phyloP scores from a whole-genome alignment of 2,329 filamentous ascomycete genomes.

The Ceratocystis cubensis region DNA sequence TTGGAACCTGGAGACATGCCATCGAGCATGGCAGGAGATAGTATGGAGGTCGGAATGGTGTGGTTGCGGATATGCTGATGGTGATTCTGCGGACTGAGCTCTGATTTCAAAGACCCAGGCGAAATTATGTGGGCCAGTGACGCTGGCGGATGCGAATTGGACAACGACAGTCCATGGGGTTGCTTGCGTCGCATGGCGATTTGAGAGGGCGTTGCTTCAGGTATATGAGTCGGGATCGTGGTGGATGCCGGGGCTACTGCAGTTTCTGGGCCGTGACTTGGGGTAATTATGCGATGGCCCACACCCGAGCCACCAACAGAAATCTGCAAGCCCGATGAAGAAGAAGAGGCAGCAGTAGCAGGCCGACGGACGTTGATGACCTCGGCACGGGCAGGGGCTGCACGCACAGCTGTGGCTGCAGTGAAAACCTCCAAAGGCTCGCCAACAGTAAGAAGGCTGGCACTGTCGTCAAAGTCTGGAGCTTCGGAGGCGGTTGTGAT shows the following conservation, averaged over 20 bases:
- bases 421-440: conserved; percentile 14
- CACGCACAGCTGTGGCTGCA: conserved; percentile 16
- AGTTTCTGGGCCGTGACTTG: background rate
- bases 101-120: background rate
- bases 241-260: background rate
- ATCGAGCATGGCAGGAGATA: conserved; percentile 14
- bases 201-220: background rate
- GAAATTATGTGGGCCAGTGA: conserved; percentile 7
- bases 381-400: conserved; percentile 16
- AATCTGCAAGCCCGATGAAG: background rate
- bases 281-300: background rate
- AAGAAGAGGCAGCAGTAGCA: background rate
- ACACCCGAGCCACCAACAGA: background rate
- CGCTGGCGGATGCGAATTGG: conserved; percentile 2
- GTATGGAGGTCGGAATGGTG: conserved; percentile 13
- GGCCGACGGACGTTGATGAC: conserved; percentile 19
- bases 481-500: background rate
- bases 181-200: background rate
- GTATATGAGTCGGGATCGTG: background rate
- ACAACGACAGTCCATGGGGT: background rate
- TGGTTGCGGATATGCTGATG: conserved; percentile 11
- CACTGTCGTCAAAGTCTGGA: conserved; percentile 9
- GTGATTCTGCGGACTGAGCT: background rate
- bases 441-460: conserved; percentile 13
- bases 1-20: conserved; percentile 3